phyloP scores from a whole-genome alignment of 768 basidiomycete genomes.

The Bullera alba region DNA sequence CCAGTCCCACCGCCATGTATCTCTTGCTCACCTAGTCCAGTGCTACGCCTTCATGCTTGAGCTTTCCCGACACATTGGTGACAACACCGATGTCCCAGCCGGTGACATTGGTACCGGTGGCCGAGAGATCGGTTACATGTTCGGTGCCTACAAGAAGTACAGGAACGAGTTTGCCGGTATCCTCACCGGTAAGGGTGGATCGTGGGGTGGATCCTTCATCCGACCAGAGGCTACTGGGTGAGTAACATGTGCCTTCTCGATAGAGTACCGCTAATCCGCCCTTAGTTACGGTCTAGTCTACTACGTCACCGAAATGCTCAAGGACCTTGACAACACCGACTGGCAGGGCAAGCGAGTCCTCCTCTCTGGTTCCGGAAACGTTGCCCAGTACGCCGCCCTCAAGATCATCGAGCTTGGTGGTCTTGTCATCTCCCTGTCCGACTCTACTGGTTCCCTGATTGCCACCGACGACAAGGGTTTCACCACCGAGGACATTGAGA shows the following conservation, averaged over 20 bases:
- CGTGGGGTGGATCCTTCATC: constrained; percentile 67
- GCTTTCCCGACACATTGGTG: constrained; percentile 56
- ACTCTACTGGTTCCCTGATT: constrained; percentile 66
- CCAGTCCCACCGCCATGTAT: not conserved
- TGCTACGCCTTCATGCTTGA: constrained; percentile 63
- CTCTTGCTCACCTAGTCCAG: constrained; percentile 3
- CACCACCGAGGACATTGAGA: constrained; percentile 53
- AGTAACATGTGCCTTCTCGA: too few species aligned
- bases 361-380: constrained; percentile 61
- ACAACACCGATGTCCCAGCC: constrained; percentile 66
- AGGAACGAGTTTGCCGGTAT: constrained; percentile 63
- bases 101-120: constrained; percentile 66
- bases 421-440: constrained; percentile 63
- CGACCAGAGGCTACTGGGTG: constrained; percentile 56
- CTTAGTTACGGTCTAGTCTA: constrained; percentile 70
- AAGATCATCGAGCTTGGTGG: constrained; percentile 71
- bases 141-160: constrained; percentile 69
- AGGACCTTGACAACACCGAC: constrained; percentile 57
- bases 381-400: constrained; percentile 66
- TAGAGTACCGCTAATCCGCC: too few species aligned
- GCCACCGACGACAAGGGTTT: constrained; percentile 54
- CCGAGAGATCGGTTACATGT: constrained; percentile 68
- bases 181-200: constrained; percentile 64
- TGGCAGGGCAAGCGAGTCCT: constrained; percentile 50
- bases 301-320: constrained; percentile 62